Evolutionary conservation across 2,329 filamentous ascomycete genomes (phyloP).

Genomic region (Colletotrichum spaethianum): DNA sequence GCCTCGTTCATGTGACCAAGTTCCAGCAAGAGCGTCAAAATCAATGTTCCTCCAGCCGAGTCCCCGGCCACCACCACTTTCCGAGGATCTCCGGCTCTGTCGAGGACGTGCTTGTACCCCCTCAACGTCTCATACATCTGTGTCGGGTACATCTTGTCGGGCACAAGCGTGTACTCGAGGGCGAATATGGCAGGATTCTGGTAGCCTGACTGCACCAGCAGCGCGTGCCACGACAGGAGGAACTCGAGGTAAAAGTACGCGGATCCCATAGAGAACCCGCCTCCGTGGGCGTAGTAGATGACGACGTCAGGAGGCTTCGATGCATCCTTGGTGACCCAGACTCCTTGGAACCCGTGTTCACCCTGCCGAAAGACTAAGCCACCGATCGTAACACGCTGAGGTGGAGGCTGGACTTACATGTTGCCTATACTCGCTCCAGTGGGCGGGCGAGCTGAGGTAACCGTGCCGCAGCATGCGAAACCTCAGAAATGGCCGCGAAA

Average conservation of each 20-base stretch:
- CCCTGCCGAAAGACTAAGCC: slow-evolving; percentile 33
- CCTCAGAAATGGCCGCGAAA: slow-evolving; percentile 80
- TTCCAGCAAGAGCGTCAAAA: slow-evolving; percentile 80
- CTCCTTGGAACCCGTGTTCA: slow-evolving; percentile 63
- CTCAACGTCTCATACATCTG: slow-evolving; percentile 79
- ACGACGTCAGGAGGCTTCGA: slow-evolving; percentile 78
- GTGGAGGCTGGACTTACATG: slow-evolving; percentile 56
- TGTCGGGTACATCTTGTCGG: slow-evolving; percentile 79
- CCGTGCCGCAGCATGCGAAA: slow-evolving; percentile 85
- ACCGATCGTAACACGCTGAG: background rate
- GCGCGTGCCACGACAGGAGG: slow-evolving; percentile 77
- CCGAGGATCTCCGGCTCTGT: slow-evolving; percentile 68
- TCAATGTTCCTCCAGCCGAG: slow-evolving; percentile 82
- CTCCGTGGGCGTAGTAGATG: slow-evolving; percentile 87
- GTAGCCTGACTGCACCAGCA: slow-evolving; percentile 77
- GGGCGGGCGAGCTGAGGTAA: slow-evolving; percentile 71
- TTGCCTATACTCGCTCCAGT: slow-evolving; percentile 69
- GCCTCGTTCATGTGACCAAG: slow-evolving; percentile 63
- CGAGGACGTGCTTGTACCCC: slow-evolving; percentile 80
- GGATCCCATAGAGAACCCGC: slow-evolving; percentile 88
- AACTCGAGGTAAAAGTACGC: slow-evolving; percentile 90
- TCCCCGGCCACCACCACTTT: slow-evolving; percentile 82
- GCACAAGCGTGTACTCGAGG: slow-evolving; percentile 85
- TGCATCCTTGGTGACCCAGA: slow-evolving; percentile 78
- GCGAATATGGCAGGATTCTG: slow-evolving; percentile 84